A percentile compares a stretch with the other conserved stretches of the same genome.
Evolutionary conservation across 73 alveolate species (phyloP).

Genomic region (Tetrahymena elliotti): DNA sequence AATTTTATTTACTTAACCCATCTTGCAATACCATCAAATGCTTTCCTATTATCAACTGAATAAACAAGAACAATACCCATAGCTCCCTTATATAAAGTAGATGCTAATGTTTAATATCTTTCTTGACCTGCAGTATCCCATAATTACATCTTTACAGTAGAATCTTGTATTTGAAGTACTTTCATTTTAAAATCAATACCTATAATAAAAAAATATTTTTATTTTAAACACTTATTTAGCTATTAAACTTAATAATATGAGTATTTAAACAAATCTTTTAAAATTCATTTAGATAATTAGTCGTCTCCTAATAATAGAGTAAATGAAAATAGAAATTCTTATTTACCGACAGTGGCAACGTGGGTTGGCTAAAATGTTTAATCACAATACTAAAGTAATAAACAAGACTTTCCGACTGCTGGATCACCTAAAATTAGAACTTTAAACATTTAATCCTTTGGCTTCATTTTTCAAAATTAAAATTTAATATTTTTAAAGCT

Average conservation of each 20-base stretch:
- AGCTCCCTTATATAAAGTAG: conserved; percentile 76
- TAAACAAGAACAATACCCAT: conserved; percentile 71
- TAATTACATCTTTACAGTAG: conserved; percentile 59
- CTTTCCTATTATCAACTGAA: conserved; percentile 49
- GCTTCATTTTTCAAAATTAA: background rate
- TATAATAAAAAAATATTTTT: background rate
- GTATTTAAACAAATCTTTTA: background rate
- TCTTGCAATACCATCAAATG: conserved; percentile 50
- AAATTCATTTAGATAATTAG: no score
- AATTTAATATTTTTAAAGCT: background rate
- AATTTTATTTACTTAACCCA: conserved; percentile 51
- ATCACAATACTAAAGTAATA: background rate
- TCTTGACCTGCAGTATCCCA: conserved; percentile 90
- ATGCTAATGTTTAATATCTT: conserved; percentile 68
- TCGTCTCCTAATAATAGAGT: no score
- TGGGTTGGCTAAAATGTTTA: background rate
- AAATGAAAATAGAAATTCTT: background rate
- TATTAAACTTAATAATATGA: background rate
- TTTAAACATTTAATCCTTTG: background rate
- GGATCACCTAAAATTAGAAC: background rate
- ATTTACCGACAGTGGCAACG: background rate
- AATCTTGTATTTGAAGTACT: conserved; percentile 59
- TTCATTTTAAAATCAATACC: conserved; percentile 79
- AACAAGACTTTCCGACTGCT: background rate
- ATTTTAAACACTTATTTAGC: background rate